phyloP scores from a whole-genome alignment of 331 rosid genomes.

The Stylosanthes scabra region DNA sequence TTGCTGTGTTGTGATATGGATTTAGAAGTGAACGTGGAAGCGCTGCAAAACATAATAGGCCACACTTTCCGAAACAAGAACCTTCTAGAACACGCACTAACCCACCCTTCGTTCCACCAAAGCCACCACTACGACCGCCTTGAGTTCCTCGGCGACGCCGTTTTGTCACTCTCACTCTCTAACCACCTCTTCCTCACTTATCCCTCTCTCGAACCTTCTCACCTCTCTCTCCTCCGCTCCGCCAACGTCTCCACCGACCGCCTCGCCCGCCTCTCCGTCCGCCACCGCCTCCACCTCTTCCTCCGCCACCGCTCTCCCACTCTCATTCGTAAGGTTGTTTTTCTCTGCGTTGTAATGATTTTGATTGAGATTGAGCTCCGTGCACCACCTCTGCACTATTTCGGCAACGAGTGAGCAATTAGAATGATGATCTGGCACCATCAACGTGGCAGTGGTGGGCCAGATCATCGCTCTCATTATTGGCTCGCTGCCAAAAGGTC shows the following conservation, averaged over 20 bases:
- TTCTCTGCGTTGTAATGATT: no score
- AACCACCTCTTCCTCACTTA: slow-evolving; percentile 50
- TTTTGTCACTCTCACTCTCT: slow-evolving; percentile 50
- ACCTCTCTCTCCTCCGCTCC: slow-evolving; percentile 64
- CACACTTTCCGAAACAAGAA: slow-evolving; percentile 56
- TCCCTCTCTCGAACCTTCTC: slow-evolving; percentile 51
- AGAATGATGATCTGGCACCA: no score
- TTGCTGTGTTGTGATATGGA: not conserved
- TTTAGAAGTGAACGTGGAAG: slow-evolving; percentile 29
- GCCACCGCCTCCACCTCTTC: slow-evolving; percentile 49
- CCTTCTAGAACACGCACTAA: slow-evolving; percentile 77
- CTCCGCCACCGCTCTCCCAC: slow-evolving; percentile 53
- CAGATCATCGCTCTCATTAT: no score
- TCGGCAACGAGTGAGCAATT: no score
- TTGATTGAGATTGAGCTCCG: no score
- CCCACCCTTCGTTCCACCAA: slow-evolving; percentile 59
- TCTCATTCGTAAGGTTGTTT: slow-evolving; percentile 41
- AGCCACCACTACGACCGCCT: slow-evolving; percentile 61
- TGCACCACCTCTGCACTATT: no score
- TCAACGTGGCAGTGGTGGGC: no score
- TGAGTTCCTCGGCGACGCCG: slow-evolving; percentile 74
- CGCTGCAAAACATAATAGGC: slow-evolving; percentile 45
- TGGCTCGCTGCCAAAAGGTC: no score
- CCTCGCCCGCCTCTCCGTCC: slow-evolving; percentile 79
- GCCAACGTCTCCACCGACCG: slow-evolving; percentile 75